Conservation (phyloP, 2,329 filamentous ascomycete genomes). For the Colletotrichum acutatum region DNA sequence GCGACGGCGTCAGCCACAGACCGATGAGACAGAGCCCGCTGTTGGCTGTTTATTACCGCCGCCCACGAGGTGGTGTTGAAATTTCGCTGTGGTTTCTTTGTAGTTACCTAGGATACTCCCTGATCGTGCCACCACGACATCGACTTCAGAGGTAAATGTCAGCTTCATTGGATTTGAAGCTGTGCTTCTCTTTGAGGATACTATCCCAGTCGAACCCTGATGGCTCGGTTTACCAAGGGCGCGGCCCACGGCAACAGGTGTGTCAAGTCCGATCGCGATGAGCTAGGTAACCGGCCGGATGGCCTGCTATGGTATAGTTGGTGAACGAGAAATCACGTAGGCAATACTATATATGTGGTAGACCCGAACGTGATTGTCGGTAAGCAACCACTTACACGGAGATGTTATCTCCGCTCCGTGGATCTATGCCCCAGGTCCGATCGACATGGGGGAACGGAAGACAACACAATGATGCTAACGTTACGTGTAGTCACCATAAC, state of each 20-base stretch:
- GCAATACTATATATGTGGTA: not conserved
- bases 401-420: constrained; percentile 20
- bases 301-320: not conserved
- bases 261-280: not conserved
- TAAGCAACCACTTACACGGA: constrained; percentile 3
- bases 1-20: not conserved
- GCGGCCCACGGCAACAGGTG: not conserved
- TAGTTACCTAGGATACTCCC: not conserved
- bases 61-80: not conserved
- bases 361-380: not conserved
- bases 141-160: not conserved
- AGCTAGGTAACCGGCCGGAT: not conserved
- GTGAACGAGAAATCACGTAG: too few relatives aligned
- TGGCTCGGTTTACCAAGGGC: not conserved
- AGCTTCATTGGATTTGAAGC: not conserved
- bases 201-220: not conserved
- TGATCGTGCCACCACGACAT: constrained; percentile 3
- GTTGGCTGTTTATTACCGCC: not conserved
- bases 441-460: not conserved
- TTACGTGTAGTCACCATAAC: constrained; percentile 4
- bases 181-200: not conserved
- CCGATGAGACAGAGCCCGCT: not conserved
- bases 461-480: not conserved
- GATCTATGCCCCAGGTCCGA: not conserved
- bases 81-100: not conserved